Percentiles rank a stretch among this genome's conserved stretches.
phyloP scores from a whole-genome alignment of 1,139 yeast genomes.

The Kurtzmaniella quercitrusa region DNA sequence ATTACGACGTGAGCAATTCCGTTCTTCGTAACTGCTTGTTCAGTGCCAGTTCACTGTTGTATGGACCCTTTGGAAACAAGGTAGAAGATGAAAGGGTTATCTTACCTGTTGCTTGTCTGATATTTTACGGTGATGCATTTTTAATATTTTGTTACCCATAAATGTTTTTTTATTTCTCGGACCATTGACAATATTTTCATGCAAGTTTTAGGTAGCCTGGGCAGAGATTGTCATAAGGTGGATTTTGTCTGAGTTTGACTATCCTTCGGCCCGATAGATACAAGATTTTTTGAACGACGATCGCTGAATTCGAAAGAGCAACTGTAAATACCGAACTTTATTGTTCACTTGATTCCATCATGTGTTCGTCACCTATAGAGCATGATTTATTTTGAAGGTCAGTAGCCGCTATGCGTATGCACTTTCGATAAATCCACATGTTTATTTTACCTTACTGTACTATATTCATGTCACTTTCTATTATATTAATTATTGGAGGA shows the following conservation, averaged over 20 bases:
- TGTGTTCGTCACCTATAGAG: too few species aligned
- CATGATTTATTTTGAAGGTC: too few species aligned
- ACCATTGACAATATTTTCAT: background rate
- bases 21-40: background rate
- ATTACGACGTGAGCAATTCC: background rate
- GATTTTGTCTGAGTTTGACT: background rate
- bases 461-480: background rate
- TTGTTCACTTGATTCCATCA: background rate
- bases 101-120: background rate
- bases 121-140: background rate
- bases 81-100: background rate
- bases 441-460: background rate
- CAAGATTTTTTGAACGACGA: background rate
- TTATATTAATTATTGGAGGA: background rate
- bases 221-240: too few species aligned
- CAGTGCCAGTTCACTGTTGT: background rate
- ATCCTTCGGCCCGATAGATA: background rate
- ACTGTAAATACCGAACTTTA: background rate
- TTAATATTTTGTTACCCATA: background rate
- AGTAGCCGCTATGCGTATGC: background rate
- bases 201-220: background rate
- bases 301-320: background rate
- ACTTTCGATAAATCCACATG: background rate
- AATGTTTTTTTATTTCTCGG: background rate
- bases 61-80: background rate